Evolutionary conservation across 176 grass and related monocot species (phyloP).

Genomic region (Phragmites australis): DNA sequence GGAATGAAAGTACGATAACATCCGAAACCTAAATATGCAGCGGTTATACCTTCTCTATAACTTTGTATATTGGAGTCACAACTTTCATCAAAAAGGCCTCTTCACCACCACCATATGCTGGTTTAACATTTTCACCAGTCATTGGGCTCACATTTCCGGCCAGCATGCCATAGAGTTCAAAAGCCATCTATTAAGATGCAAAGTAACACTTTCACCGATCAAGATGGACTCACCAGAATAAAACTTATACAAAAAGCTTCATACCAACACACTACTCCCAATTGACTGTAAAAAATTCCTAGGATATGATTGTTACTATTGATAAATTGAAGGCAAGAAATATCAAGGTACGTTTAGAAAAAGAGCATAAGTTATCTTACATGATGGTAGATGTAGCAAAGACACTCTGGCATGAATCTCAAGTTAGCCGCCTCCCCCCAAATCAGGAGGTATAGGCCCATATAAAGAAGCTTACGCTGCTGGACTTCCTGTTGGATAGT

Average conservation of each 20-base stretch:
- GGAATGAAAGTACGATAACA: slow-evolving; percentile 26
- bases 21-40: slow-evolving; percentile 10
- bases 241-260: background rate
- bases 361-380: slow-evolving; percentile 53
- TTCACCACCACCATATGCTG: slow-evolving; percentile 84
- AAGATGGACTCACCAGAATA: slow-evolving; percentile 6
- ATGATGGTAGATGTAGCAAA: slow-evolving; percentile 99
- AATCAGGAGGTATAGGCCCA: slow-evolving; percentile 90
- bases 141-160: slow-evolving; percentile 83
- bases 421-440: slow-evolving; percentile 99
- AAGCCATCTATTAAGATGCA: slow-evolving; percentile 74
- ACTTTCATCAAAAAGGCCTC: slow-evolving; percentile 90
- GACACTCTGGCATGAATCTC: slow-evolving; percentile 98
- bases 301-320: background rate
- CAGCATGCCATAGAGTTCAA: slow-evolving; percentile 91
- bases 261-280: background rate
- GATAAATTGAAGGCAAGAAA: background rate
- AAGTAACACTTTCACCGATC: slow-evolving; percentile 16
- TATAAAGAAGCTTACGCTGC: slow-evolving; percentile 96
- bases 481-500: slow-evolving; percentile 99
- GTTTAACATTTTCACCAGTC: slow-evolving; percentile 93
- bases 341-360: background rate
- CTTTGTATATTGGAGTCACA: slow-evolving; percentile 82
- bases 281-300: too few relatives aligned
- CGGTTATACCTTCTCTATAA: slow-evolving; percentile 68